Evolutionary conservation across 2,329 filamentous ascomycete genomes (phyloP).

Genomic region (Alternaria sp.): DNA sequence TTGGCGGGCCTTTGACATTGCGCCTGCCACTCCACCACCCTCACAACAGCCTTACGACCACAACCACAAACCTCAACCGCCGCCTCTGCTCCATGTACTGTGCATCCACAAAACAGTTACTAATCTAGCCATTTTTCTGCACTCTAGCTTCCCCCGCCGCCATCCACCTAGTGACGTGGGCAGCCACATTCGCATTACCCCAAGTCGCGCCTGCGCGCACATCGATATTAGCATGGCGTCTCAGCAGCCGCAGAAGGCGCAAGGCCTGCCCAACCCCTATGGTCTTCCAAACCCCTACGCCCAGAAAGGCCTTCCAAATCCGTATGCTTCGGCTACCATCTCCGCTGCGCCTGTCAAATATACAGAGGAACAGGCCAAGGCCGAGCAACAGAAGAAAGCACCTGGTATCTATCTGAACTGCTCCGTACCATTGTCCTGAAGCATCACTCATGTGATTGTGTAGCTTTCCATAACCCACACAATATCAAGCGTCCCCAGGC

Average conservation of each 20-base stretch:
- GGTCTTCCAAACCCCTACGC: constrained; percentile 41
- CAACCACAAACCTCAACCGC: background rate
- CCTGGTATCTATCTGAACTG: constrained; percentile 43
- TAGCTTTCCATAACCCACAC: constrained; percentile 47
- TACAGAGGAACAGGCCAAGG: constrained; percentile 42
- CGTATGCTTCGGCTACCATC: constrained; percentile 38
- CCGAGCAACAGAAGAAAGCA: constrained; percentile 43
- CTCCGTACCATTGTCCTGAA: constrained; percentile 29
- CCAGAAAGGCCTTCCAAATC: constrained; percentile 35
- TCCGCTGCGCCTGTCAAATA: constrained; percentile 40
- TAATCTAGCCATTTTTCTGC: background rate
- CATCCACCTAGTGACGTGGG: background rate
- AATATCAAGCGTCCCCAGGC: constrained; percentile 45
- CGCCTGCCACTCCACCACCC: constrained; percentile 10
- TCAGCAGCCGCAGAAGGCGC: constrained; percentile 34
- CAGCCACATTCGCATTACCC: constrained; percentile 11
- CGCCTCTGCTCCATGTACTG: background rate
- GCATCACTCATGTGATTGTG: constrained; percentile 38
- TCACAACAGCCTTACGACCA: background rate
- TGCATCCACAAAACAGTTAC: background rate
- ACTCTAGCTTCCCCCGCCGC: background rate
- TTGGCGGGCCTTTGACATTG: constrained; percentile 3
- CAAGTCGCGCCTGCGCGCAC: constrained; percentile 12
- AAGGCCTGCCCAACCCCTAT: constrained; percentile 39
- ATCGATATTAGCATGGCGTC: constrained; percentile 32